These are phyloP conservation scores for Cadophora luteo-olivacea DNA, from an alignment of 2,329 filamentous ascomycete species.

Conservation along the genomic window DNA sequence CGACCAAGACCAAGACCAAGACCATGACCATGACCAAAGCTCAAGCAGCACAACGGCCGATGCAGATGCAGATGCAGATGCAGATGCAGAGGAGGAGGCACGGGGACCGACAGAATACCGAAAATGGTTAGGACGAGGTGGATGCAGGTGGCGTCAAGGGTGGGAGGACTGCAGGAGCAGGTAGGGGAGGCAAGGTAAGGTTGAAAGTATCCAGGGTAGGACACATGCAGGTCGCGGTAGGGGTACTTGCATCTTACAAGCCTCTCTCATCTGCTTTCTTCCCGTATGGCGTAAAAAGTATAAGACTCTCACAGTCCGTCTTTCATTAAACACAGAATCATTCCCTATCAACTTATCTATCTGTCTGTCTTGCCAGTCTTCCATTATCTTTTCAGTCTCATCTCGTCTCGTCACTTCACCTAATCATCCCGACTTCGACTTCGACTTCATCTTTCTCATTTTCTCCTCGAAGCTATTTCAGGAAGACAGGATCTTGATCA, in stretches of 20 bases:
- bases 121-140: background rate
- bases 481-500: conserved; percentile 19
- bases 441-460: background rate
- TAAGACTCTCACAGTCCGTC: conserved; percentile 13
- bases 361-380: background rate
- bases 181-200: background rate
- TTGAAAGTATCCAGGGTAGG: background rate
- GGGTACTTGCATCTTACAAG: conserved; percentile 9
- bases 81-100: conserved; percentile 7
- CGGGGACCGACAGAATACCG: conserved; percentile 9
- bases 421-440: background rate
- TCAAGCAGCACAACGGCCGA: conserved; percentile 7
- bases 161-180: background rate
- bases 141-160: conserved; percentile 7
- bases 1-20: background rate
- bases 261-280: conserved; percentile 6
- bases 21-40: too few relatives aligned
- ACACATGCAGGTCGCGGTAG: conserved; percentile 7
- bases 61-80: background rate
- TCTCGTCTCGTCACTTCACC: conserved; percentile 1
- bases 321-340: background rate
- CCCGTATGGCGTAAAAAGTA: background rate
- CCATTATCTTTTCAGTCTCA: conserved; percentile 11
- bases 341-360: conserved; percentile 7
- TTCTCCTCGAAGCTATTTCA: background rate